Base-by-base conservation (phyloP, 2,329 filamentous ascomycete species). In the Blastomyces silverae region DNA sequence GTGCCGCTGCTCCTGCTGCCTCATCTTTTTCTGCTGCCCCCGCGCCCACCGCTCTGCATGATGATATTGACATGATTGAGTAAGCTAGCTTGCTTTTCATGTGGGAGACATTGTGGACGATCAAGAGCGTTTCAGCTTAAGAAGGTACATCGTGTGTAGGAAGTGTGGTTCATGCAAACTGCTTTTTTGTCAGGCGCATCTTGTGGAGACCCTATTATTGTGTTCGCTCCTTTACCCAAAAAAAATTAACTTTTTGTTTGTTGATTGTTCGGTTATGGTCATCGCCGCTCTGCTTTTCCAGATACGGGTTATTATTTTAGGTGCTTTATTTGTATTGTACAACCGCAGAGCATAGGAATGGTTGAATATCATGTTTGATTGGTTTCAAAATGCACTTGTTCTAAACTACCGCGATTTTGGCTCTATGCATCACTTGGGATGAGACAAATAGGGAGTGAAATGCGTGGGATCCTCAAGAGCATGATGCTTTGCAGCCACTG, bases 1-100 rank as follows among this genome's bases (percentile, higher is more conserved):
- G 61, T 20, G 42, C 42, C 8, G 57, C 52, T 34, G 48, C 63
- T 4, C 39, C 55, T 25, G 48, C 60, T 4, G 46, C 48, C 61
- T 50, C 50, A 48, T 22, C 64, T 46, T 48, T 53, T 56, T 58
- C 62, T 20, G 44, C 64, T 61, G 61, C 57, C 37, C 44, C 64
- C 48, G 48, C 58, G 37, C 48, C 62, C 17, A 3, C 64, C 25
- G 58, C 13, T 20, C 56, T 20, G 20, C 66, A 68, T 60, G 66
- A 70, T 62, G 68, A 70, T 55, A 69, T 70, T 50, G 68, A 70
- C 61, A 70, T 70, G 68, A 69, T 66, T 57, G 62, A 66, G 50
- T 64, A 66, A 37, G 39, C 42, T 25, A 8, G 39, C 3, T 42
- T 58, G n/a, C 31, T 31, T 44, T 44, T 15, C 44, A 37, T 28